A percentile compares a stretch with the other conserved stretches of the same genome.
Evolutionary conservation across 2,329 filamentous ascomycete species (phyloP).

Genomic region (Penicillium olsonii): DNA sequence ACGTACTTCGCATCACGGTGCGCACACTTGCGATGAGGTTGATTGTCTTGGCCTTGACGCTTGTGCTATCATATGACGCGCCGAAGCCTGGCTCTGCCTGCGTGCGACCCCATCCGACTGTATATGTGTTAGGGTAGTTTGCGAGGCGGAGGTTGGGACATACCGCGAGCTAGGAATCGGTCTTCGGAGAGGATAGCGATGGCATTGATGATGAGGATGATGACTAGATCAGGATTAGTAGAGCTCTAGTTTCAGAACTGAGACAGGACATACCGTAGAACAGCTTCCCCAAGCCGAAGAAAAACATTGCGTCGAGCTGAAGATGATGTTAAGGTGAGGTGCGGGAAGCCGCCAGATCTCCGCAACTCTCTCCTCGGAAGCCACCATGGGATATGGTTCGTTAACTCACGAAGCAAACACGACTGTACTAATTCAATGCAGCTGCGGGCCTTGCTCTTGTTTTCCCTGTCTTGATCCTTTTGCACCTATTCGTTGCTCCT

Average conservation of each 20-base stretch:
- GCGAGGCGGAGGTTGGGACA: constrained; percentile 10
- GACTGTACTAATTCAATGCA: constrained; percentile 4
- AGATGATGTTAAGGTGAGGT: constrained; percentile 25
- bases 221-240: constrained; percentile 53
- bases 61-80: constrained; percentile 67
- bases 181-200: constrained; percentile 94
- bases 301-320: constrained; percentile 57
- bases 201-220: constrained; percentile 87
- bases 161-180: constrained; percentile 82
- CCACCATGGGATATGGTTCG: constrained; percentile 26
- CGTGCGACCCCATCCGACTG: constrained; percentile 76
- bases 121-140: constrained; percentile 10
- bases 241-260: neutral
- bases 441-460: constrained; percentile 51
- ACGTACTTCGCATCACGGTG: constrained; percentile 89
- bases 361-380: constrained; percentile 22
- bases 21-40: constrained; percentile 88
- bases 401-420: constrained; percentile 3
- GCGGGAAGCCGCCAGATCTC: constrained; percentile 31
- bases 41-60: constrained; percentile 82
- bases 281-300: constrained; percentile 70
- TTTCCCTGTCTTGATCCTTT: constrained; percentile 63
- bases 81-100: constrained; percentile 75
- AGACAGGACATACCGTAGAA: constrained; percentile 62
- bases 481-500: constrained; percentile 74